Evolutionary conservation across 805 yeast genomes (phyloP).

Genomic region (Nakazawaea siamensis): DNA sequence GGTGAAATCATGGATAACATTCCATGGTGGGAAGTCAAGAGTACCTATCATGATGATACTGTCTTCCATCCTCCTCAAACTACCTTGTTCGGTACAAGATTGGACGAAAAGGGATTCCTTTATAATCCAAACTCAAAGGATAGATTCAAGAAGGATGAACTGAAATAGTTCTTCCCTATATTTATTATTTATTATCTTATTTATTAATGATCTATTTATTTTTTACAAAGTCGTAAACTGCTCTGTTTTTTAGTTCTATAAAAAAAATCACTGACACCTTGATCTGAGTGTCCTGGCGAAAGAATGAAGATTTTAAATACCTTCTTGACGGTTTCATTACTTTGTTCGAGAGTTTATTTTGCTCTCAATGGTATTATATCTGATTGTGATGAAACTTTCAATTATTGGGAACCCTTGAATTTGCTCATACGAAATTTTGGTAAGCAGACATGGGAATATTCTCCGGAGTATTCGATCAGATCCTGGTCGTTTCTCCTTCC

Average conservation of each 20-base stretch:
- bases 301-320: too few species aligned
- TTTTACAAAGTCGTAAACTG: background rate
- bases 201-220: background rate
- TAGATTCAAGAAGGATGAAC: slow-evolving; percentile 14
- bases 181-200: slow-evolving; percentile 1
- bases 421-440: slow-evolving; percentile 74
- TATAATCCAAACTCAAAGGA: slow-evolving; percentile 24
- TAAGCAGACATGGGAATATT: slow-evolving; percentile 94
- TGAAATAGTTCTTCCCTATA: slow-evolving; percentile 2
- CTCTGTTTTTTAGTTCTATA: too few species aligned
- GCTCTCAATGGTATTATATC: slow-evolving; percentile 61
- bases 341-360: background rate
- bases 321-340: slow-evolving; percentile 9
- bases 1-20: slow-evolving; percentile 56
- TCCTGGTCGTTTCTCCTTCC: slow-evolving; percentile 74
- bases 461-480: slow-evolving; percentile 81
- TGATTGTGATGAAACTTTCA: slow-evolving; percentile 89
- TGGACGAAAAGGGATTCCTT: slow-evolving; percentile 21
- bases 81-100: slow-evolving; percentile 24
- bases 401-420: slow-evolving; percentile 93
- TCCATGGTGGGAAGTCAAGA: slow-evolving; percentile 52
- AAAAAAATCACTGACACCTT: too few species aligned
- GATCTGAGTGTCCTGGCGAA: too few species aligned
- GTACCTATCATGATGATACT: slow-evolving; percentile 25
- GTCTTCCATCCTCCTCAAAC: slow-evolving; percentile 29